Conservation (phyloP, 257 asterid species). For the Gentiana straminea region DNA sequence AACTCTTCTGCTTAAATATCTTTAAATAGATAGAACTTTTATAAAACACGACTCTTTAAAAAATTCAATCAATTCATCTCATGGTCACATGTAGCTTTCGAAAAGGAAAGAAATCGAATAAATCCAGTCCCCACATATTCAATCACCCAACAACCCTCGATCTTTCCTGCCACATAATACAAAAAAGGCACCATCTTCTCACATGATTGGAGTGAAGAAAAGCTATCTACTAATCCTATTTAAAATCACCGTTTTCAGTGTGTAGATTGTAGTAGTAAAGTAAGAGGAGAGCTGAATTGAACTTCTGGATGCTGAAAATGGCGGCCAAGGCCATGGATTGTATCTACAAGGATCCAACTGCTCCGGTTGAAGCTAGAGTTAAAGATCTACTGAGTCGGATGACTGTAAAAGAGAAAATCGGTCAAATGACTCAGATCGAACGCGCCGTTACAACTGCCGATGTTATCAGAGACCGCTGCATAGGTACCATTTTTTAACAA, state of each 20-base stretch:
- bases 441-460: slow-evolving; percentile 48
- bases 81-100: no score
- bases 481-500: slow-evolving; percentile 21
- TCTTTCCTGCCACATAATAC: neutral
- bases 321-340: slow-evolving; percentile 37
- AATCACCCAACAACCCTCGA: neutral
- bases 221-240: neutral
- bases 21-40: no score
- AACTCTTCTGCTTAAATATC: no score
- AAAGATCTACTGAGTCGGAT: slow-evolving; percentile 73
- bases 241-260: no score
- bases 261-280: no score
- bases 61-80: no score
- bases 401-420: slow-evolving; percentile 83
- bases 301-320: neutral
- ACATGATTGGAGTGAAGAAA: neutral
- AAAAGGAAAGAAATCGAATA: no score
- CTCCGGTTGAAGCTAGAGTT: slow-evolving; percentile 65
- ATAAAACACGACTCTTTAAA: no score
- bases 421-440: slow-evolving; percentile 89
- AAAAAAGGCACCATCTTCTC: neutral
- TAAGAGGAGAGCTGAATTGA: neutral
- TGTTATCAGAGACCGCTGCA: slow-evolving; percentile 34
- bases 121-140: neutral
- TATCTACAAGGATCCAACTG: slow-evolving; percentile 61